These are phyloP conservation scores for Odontarrhena argentea DNA, from an alignment of 345 rosid species.

Conservation along the genomic window DNA sequence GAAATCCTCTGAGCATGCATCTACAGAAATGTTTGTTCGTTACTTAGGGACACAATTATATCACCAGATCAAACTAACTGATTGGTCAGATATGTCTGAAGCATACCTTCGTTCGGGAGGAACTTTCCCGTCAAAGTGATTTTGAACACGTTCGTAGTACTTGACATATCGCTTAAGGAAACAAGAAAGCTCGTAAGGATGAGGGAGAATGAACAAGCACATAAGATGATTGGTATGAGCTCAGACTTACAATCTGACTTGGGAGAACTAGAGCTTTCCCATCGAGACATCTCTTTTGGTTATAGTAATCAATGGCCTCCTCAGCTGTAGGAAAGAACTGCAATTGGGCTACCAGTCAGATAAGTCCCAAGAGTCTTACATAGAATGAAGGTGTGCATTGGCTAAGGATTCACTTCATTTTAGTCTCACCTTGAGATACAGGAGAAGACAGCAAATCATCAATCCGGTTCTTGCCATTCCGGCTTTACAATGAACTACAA, in stretches of 20 bases:
- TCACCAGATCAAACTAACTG: constrained; percentile 22
- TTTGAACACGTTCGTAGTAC: constrained; percentile 64
- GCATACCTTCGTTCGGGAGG: constrained; percentile 77
- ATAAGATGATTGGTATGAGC: constrained; percentile 31
- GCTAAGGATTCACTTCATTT: constrained; percentile 11
- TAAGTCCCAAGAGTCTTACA: constrained; percentile 1
- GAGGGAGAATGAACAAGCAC: constrained; percentile 2
- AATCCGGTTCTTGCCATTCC: constrained; percentile 96
- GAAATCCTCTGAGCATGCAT: constrained; percentile 95
- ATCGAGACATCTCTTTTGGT: constrained; percentile 90
- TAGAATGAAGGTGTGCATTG: neutral
- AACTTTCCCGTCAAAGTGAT: constrained; percentile 58
- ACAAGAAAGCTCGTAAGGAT: constrained; percentile 31
- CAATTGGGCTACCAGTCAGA: constrained; percentile 33
- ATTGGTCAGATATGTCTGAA: constrained; percentile 26
- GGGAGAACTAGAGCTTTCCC: constrained; percentile 93
- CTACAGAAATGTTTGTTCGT: constrained; percentile 42
- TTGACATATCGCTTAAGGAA: constrained; percentile 74
- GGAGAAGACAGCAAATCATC: constrained; percentile 94
- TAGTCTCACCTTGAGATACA: constrained; percentile 71
- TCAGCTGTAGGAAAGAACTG: constrained; percentile 94
- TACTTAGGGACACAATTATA: constrained; percentile 19
- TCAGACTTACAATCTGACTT: constrained; percentile 88
- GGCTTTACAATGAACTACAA: constrained; percentile 96
- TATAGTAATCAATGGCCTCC: constrained; percentile 80